phyloP scores from a whole-genome alignment of 2,329 filamentous ascomycete genomes.

The Tolypocladium amazonense region DNA sequence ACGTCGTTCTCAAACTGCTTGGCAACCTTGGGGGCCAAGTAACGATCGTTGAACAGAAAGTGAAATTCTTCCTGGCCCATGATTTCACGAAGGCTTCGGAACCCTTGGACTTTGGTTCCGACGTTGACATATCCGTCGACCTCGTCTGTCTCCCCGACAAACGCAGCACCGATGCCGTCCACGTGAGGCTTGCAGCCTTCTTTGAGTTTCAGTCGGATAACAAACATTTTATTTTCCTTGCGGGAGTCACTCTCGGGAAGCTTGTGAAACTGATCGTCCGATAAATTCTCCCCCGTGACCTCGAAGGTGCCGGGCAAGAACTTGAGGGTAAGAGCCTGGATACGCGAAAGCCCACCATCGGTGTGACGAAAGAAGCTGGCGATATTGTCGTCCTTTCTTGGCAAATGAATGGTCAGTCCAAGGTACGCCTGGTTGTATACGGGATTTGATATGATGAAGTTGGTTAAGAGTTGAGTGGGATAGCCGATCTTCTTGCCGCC shows the following conservation, averaged over 20 bases:
- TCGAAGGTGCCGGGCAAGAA: not conserved
- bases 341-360: not conserved
- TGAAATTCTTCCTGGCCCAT: not conserved
- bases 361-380: not conserved
- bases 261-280: not conserved
- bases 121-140: not conserved
- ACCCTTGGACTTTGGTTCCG: not conserved
- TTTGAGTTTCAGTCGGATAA: not conserved
- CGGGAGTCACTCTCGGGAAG: not conserved
- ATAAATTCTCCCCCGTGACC: not conserved
- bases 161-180: not conserved
- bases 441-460: not conserved
- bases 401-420: not conserved
- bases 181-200: not conserved
- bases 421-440: not conserved
- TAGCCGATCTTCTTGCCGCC: not conserved
- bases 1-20: not conserved
- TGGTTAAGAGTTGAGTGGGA: not conserved
- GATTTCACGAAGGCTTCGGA: not conserved
- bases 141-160: not conserved
- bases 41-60: not conserved
- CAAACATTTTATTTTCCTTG: not conserved
- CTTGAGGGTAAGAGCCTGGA: not conserved
- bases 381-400: not conserved
- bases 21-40: not conserved